Evolutionary conservation across 2,329 filamentous ascomycete genomes (phyloP), one percentile per base, ranked within the genome.

Genomic region (Phoma herbarum): DNA sequence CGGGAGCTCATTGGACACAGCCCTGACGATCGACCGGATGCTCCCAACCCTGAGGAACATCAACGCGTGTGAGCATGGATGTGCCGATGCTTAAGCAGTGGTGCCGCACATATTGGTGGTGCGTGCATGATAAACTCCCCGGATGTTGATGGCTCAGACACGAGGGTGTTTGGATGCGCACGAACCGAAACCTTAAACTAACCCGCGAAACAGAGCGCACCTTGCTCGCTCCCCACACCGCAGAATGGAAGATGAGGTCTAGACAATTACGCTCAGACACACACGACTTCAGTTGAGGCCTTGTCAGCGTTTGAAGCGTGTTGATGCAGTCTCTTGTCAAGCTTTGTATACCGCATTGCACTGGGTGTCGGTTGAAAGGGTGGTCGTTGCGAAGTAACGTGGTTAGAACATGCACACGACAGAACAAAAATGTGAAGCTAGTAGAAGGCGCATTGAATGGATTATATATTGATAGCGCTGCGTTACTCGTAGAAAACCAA

Each of bases 401-500:
- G 12, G 8, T 16, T 20, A 8, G 12, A 12, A 37, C 14, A 22
- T 12, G 2, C 16, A 14, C 6, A 35, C 12, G 10, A 25, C 20
- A 29, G 12, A 29, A 2, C 22, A 18, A 26, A 20, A 23, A n/a
- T 4, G 14, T n/a, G 31, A 33, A 33, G 2, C 4, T 18, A 18
- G 4, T 2, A 31, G 12, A 48, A 2, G 11, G 5, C 16, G 20
- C 11, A 41, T 23, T 20, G 5, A 18, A 31, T 31, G 25, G 28
- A 7, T 41, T 9, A 20, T 18, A 14, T 39, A 16, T 8, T 52
- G 11, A 25, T 22, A 28, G 39, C 3, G 26, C 29, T 29, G 18
- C n/a, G 4, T 43, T 63, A 81, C 31, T 85, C 83, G 63, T 88
- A 87, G 66, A 88, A 88, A 0, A 89, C 83, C 69, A 89, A 74